These are phyloP conservation scores for Amanita pallidorosea DNA, from an alignment of 768 basidiomycete genomes.

Conservation along the genomic window DNA sequence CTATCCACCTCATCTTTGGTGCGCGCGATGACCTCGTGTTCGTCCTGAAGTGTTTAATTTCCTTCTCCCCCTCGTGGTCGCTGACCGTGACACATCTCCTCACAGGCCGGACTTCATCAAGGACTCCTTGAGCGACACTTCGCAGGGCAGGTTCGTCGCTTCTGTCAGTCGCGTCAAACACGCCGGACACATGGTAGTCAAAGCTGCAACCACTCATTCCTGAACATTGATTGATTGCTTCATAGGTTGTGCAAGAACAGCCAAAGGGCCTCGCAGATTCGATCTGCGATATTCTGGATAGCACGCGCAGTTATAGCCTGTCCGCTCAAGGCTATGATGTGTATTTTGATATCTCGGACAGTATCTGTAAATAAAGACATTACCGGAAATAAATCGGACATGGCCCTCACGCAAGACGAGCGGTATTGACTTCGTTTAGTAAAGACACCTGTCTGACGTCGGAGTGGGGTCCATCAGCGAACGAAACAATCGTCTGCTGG, in stretches of 20 bases:
- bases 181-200: conserved; percentile 36
- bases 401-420: too few species aligned
- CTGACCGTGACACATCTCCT: not conserved
- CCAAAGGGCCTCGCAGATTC: conserved; percentile 27
- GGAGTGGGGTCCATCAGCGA: too few species aligned
- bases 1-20: conserved; percentile 41
- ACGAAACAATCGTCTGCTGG: too few species aligned
- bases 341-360: too few species aligned
- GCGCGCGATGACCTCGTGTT: conserved; percentile 33
- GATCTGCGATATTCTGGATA: conserved; percentile 23
- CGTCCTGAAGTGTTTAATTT: conserved; percentile 9
- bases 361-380: not conserved
- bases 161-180: conserved; percentile 32
- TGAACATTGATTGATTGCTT: not conserved
- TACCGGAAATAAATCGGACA: not conserved
- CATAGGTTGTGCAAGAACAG: conserved; percentile 35
- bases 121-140: conserved; percentile 28
- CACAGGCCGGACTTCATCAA: conserved; percentile 32
- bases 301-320: not conserved
- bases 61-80: not conserved
- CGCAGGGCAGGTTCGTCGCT: conserved; percentile 27
- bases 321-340: conserved; percentile 13
- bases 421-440: too few species aligned
- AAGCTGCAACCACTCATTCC: not conserved
- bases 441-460: too few species aligned